Percentiles rank a stretch among this genome's conserved stretches.
These are phyloP conservation scores for Tylopilus rubrobrunneus DNA, from an alignment of 768 basidiomycete genomes.

Conservation along the genomic window DNA sequence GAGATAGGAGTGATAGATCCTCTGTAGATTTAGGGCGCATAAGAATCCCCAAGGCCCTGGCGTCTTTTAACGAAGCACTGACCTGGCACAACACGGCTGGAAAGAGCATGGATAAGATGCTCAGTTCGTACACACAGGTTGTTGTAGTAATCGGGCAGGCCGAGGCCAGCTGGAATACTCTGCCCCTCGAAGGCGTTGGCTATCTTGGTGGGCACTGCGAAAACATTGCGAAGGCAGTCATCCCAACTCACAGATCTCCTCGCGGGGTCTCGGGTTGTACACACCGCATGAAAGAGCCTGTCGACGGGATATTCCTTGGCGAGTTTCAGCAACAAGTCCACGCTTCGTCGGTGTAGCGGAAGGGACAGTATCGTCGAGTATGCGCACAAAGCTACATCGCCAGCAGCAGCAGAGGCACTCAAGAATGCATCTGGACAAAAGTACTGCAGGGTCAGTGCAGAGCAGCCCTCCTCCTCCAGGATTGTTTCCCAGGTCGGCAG, in stretches of 20 bases:
- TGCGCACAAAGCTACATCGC: conserved; percentile 52
- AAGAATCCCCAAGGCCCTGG: conserved; percentile 7
- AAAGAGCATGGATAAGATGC: conserved; percentile 43
- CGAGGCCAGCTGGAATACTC: conserved; percentile 45
- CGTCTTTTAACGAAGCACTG: conserved; percentile 16
- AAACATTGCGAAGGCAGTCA: conserved; percentile 62
- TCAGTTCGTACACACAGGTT: conserved; percentile 52
- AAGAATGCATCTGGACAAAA: conserved; percentile 68
- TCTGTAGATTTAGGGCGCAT: conserved; percentile 29
- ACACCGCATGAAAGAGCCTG: conserved; percentile 54
- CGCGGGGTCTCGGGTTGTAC: conserved; percentile 23
- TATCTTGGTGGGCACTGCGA: conserved; percentile 70
- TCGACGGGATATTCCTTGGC: conserved; percentile 64
- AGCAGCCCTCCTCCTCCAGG: conserved; percentile 47
- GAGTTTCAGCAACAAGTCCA: conserved; percentile 54
- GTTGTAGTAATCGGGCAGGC: conserved; percentile 55
- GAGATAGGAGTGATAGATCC: conserved; percentile 40
- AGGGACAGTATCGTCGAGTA: conserved; percentile 62
- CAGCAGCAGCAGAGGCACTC: conserved; percentile 46
- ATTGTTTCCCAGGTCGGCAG: conserved; percentile 63
- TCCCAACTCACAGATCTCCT: conserved; percentile 58
- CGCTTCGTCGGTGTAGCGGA: conserved; percentile 44
- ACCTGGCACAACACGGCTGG: conserved; percentile 40
- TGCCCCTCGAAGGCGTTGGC: conserved; percentile 62
- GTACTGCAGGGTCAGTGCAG: conserved; percentile 55